phyloP scores from a whole-genome alignment of 2,329 filamentous ascomycete species.

The Neobulgaria alba region DNA sequence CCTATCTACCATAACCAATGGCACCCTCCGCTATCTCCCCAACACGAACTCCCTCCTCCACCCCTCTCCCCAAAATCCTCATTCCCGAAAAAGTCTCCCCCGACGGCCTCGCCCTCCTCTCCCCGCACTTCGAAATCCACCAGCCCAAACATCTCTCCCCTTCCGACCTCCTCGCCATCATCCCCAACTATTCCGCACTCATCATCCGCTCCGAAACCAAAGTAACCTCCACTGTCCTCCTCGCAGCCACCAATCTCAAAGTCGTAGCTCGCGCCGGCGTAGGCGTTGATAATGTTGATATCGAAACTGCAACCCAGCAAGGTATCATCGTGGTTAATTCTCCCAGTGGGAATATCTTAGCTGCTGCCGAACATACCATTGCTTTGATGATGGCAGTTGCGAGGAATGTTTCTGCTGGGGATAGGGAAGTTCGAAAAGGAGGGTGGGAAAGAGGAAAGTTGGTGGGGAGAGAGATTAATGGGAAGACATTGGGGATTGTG shows the following conservation, averaged over 20 bases:
- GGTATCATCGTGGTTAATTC: conserved; percentile 77
- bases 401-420: conserved; percentile 63
- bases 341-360: conserved; percentile 71
- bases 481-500: conserved; percentile 68
- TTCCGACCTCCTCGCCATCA: conserved; percentile 55
- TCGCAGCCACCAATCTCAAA: conserved; percentile 58
- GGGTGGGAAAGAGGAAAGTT: conserved; percentile 69
- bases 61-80: conserved; percentile 41
- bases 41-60: neutral
- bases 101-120: conserved; percentile 66
- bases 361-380: conserved; percentile 71
- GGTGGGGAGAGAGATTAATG: conserved; percentile 69
- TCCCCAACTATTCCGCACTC: conserved; percentile 64
- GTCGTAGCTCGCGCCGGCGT: conserved; percentile 76
- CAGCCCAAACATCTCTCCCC: conserved; percentile 53
- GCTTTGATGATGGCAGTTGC: conserved; percentile 67
- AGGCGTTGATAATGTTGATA: conserved; percentile 76
- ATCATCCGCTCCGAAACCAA: conserved; percentile 78
- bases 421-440: conserved; percentile 58
- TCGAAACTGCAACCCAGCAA: conserved; percentile 59
- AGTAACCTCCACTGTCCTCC: conserved; percentile 60
- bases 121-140: conserved; percentile 60
- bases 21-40: conserved; percentile 18
- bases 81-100: conserved; percentile 73
- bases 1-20: conserved; percentile 11